Conservation (phyloP, 768 basidiomycete genomes). For the Mycena alexandri region DNA sequence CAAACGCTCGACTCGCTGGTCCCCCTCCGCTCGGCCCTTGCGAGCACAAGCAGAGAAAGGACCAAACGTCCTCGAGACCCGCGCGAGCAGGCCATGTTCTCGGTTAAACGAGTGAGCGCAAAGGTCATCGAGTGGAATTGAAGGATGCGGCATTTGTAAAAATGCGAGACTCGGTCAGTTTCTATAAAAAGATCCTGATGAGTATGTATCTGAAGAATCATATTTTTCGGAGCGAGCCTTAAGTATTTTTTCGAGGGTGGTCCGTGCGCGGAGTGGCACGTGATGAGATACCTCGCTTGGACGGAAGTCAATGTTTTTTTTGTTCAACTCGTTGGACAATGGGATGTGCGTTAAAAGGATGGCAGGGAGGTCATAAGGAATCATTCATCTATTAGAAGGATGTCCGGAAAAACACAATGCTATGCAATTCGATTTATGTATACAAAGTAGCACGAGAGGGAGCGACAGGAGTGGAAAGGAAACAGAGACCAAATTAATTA, state of each 20-base stretch:
- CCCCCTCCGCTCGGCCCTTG: constrained; percentile 42
- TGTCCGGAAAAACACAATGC: constrained; percentile 21
- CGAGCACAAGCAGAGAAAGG: constrained; percentile 38
- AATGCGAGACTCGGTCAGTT: too few species aligned
- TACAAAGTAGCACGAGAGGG: constrained; percentile 21
- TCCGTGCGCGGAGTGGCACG: constrained; percentile 45
- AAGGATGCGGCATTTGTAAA: constrained; percentile 60
- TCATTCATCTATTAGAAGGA: neutral
- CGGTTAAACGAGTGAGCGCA: constrained; percentile 69
- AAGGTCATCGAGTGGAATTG: constrained; percentile 71
- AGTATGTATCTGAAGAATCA: constrained; percentile 45
- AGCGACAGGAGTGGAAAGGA: neutral
- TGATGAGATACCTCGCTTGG: neutral
- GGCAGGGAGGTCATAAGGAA: neutral
- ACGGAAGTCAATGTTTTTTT: too few species aligned
- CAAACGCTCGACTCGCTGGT: constrained; percentile 64
- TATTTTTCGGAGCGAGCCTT: constrained; percentile 34
- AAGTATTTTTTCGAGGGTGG: constrained; percentile 51
- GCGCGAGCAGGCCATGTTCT: constrained; percentile 58
- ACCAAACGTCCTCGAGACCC: constrained; percentile 59
- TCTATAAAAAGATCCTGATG: too few species aligned
- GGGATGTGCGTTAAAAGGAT: neutral
- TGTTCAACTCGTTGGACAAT: too few species aligned
- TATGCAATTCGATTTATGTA: constrained; percentile 32
- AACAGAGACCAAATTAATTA: constrained; percentile 7